Conservation (phyloP, 108 stramenopile species). For the Cyclotella atomus region DNA sequence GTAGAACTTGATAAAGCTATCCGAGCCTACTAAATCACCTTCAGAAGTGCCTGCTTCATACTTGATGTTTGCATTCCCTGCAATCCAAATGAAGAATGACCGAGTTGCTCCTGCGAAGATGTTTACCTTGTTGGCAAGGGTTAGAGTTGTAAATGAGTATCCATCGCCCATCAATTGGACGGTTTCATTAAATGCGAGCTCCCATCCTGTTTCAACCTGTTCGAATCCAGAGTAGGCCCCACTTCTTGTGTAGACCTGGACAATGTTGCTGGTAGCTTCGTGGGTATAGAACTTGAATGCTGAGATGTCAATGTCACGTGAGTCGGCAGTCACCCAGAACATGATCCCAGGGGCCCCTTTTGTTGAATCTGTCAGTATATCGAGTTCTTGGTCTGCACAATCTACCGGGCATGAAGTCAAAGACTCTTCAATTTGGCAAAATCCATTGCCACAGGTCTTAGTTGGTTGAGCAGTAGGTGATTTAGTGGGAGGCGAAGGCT, state of each 20-base stretch:
- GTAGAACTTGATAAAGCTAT: background rate
- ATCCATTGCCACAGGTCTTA: background rate
- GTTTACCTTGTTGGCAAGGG: background rate
- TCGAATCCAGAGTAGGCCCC: conserved; percentile 6
- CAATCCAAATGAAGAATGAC: conserved; percentile 10
- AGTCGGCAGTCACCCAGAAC: conserved; percentile 4
- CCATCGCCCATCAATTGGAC: background rate
- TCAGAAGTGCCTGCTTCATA: conserved; percentile 6
- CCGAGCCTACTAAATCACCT: background rate
- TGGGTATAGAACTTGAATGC: conserved; percentile 4
- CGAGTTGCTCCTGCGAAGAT: background rate
- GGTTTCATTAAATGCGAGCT: conserved; percentile 1
- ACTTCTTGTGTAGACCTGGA: conserved; percentile 1
- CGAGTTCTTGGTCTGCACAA: background rate
- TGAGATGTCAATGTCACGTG: conserved; percentile 1
- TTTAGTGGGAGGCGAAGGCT: conserved; percentile 1
- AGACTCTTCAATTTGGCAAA: conserved; percentile 7
- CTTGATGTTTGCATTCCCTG: background rate
- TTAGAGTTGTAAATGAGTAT: background rate
- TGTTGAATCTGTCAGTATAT: background rate
- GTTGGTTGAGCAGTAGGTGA: background rate
- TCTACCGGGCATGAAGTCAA: background rate
- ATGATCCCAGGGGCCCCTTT: conserved; percentile 8
- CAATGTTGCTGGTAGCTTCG: background rate
- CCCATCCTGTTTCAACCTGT: background rate